phyloP scores from a whole-genome alignment of 768 basidiomycete species.

The Thelephora aurantiotincta region DNA sequence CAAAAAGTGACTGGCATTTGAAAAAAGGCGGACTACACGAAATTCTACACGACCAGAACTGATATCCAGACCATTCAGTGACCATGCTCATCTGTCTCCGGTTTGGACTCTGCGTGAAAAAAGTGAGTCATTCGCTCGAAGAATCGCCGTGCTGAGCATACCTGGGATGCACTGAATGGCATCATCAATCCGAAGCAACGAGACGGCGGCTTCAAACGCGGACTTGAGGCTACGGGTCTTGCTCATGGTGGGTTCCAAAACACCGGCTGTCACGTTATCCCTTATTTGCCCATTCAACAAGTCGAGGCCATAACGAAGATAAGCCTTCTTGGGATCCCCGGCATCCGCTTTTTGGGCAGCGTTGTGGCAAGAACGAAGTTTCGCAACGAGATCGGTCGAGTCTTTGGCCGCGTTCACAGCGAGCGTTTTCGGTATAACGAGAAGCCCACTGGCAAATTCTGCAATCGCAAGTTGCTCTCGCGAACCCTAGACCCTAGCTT shows the following conservation, averaged over 20 bases:
- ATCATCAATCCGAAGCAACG: conserved; percentile 88
- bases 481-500: conserved; percentile 52
- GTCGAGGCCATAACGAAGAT: conserved; percentile 90
- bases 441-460: conserved; percentile 88
- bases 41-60: not conserved
- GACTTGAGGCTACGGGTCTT: conserved; percentile 96
- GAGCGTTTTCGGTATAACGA: conserved; percentile 93
- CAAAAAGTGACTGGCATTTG: not conserved
- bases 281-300: conserved; percentile 87
- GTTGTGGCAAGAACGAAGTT: conserved; percentile 93
- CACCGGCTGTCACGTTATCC: conserved; percentile 87
- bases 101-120: conserved; percentile 44
- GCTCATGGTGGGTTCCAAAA: conserved; percentile 92
- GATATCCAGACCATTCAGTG: conserved; percentile 28
- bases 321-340: conserved; percentile 82
- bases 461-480: conserved; percentile 97
- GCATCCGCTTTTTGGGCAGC: conserved; percentile 86
- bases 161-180: conserved; percentile 86
- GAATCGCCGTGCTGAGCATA: conserved; percentile 22
- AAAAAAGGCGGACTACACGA: not conserved
- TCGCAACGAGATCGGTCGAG: conserved; percentile 93
- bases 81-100: conserved; percentile 62
- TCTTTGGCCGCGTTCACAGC: conserved; percentile 98
- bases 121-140: conserved; percentile 10
- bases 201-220: conserved; percentile 92